Evolutionary conservation across 1,284 basidiomycete species (phyloP).

Genomic region (Rhizopogon hawkerae): DNA sequence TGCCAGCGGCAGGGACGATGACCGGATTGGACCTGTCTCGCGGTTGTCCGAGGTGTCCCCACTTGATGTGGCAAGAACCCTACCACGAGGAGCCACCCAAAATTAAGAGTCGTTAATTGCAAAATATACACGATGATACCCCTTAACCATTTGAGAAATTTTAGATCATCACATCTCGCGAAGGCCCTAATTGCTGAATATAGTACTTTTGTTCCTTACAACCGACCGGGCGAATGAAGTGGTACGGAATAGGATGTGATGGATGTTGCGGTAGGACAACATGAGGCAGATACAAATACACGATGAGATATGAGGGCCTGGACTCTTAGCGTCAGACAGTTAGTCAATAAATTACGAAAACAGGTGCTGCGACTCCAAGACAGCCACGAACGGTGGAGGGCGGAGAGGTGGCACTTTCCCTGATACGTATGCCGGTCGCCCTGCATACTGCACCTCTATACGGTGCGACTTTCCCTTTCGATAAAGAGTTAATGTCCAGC

Average conservation of each 20-base stretch:
- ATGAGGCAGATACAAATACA: slow-evolving; percentile 29
- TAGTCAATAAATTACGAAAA: slow-evolving; percentile 23
- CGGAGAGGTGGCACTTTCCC: slow-evolving; percentile 37
- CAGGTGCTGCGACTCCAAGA: slow-evolving; percentile 35
- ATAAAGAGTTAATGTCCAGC: slow-evolving; percentile 61
- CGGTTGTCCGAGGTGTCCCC: slow-evolving; percentile 4
- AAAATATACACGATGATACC: slow-evolving; percentile 15
- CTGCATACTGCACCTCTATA: slow-evolving; percentile 60
- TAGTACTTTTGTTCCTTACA: slow-evolving; percentile 21
- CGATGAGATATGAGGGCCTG: slow-evolving; percentile 6
- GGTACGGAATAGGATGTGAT: slow-evolving; percentile 14
- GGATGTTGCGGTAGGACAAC: slow-evolving; percentile 13
- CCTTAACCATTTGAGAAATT: slow-evolving; percentile 14
- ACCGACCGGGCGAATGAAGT: slow-evolving; percentile 9
- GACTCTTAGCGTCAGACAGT: slow-evolving; percentile 15
- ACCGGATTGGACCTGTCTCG: not conserved
- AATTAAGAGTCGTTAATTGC: slow-evolving; percentile 7
- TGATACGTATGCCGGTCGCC: slow-evolving; percentile 49
- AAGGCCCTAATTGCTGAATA: slow-evolving; percentile 1
- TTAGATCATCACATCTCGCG: slow-evolving; percentile 20
- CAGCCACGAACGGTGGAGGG: slow-evolving; percentile 58
- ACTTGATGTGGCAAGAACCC: slow-evolving; percentile 5
- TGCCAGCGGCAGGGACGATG: not conserved
- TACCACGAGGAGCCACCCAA: slow-evolving; percentile 8
- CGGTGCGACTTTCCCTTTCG: slow-evolving; percentile 54